These are phyloP conservation scores for Acer campestre DNA, from an alignment of 345 rosid species.

Conservation along the genomic window DNA sequence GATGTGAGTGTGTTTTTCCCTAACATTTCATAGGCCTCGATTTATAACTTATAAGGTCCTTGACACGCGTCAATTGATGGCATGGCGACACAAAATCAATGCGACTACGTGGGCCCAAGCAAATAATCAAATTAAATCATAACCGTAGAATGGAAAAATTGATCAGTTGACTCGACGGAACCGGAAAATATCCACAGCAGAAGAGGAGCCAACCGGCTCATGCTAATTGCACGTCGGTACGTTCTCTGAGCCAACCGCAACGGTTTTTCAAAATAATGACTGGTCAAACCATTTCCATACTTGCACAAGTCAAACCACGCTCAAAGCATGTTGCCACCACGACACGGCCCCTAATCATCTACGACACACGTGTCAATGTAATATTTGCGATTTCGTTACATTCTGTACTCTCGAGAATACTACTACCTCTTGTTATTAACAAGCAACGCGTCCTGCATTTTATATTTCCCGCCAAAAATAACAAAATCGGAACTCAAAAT, in stretches of 20 bases:
- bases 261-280: background rate
- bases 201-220: background rate
- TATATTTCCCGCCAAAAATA: conserved; percentile 24
- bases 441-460: background rate
- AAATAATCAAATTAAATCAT: background rate
- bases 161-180: background rate
- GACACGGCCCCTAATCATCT: no score
- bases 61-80: background rate
- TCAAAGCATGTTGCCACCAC: background rate
- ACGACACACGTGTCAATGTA: no score
- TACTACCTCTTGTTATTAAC: background rate
- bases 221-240: background rate
- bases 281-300: background rate
- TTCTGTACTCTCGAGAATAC: background rate
- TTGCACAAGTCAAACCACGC: background rate
- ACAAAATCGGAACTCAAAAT: background rate
- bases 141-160: background rate
- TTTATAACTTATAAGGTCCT: no score
- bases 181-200: background rate
- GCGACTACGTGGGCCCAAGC: background rate
- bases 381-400: background rate
- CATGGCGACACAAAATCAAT: background rate
- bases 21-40: no score
- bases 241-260: background rate
- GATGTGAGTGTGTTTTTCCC: no score